phyloP scores from a whole-genome alignment of 495 filamentous ascomycete species.

The Talaromyces stipitatus region DNA sequence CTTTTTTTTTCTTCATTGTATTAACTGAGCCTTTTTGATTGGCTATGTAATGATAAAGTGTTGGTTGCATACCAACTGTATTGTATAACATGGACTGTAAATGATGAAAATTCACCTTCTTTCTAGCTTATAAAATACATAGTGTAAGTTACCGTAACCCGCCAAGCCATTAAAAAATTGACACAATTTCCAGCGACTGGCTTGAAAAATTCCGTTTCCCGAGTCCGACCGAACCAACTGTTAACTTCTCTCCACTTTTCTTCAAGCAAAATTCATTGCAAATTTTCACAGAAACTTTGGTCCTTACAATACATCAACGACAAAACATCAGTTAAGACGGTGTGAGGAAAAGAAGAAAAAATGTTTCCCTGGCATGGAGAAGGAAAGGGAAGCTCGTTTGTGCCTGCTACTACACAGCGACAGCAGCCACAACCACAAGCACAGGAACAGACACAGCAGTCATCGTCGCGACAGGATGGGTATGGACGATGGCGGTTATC shows the following conservation, averaged over 20 bases:
- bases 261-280: too few relatives aligned
- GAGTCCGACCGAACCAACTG: too few relatives aligned
- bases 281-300: not conserved
- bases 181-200: too few relatives aligned
- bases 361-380: conserved; percentile 8
- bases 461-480: conserved; percentile 12
- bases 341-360: not conserved
- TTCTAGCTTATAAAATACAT: not conserved
- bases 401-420: conserved; percentile 2
- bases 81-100: conserved; percentile 4
- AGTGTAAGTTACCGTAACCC: not conserved
- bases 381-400: not conserved
- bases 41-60: not conserved
- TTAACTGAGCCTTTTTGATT: conserved; percentile 27
- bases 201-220: too few relatives aligned
- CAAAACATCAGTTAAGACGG: not conserved
- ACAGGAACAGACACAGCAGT: conserved; percentile 10
- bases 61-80: not conserved
- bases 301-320: not conserved
- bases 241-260: not conserved
- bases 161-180: not conserved
- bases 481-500: conserved; percentile 24
- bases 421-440: conserved; percentile 5
- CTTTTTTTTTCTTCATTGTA: conserved; percentile 22
- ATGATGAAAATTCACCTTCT: not conserved